Conservation (phyloP, 805 yeast species). For the Lachancea dasiensis region DNA sequence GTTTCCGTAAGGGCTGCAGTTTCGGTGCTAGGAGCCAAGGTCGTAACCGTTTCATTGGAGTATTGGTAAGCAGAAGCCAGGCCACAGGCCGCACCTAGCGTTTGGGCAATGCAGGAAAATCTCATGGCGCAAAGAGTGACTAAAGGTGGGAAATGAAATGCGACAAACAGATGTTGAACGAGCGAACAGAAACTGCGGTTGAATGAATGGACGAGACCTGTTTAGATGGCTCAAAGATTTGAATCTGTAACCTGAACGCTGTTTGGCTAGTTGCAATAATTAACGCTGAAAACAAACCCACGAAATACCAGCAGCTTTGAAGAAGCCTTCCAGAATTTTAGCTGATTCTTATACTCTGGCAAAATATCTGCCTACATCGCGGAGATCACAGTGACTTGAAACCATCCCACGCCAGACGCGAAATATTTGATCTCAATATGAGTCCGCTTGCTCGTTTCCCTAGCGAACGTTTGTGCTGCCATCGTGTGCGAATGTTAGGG, state of each 20-base stretch:
- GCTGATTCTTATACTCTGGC: constrained; percentile 1
- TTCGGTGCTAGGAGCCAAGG: constrained; percentile 19
- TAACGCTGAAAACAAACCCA: neutral
- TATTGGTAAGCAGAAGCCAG: constrained; percentile 5
- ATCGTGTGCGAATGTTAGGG: neutral
- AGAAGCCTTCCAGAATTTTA: constrained; percentile 1
- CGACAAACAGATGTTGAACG: neutral
- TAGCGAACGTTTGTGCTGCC: neutral
- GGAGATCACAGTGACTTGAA: neutral
- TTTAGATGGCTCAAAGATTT: constrained; percentile 14
- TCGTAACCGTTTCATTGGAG: constrained; percentile 9
- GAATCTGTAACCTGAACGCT: constrained; percentile 1
- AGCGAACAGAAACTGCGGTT: neutral
- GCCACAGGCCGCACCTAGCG: constrained; percentile 10
- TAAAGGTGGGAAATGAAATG: neutral
- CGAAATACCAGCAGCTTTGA: neutral
- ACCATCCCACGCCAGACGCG: too few species aligned
- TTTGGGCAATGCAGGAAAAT: constrained; percentile 11
- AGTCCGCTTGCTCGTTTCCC: too few species aligned
- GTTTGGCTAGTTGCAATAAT: neutral
- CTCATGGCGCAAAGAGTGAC: constrained; percentile 4
- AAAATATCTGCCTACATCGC: neutral
- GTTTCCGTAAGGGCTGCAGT: constrained; percentile 24
- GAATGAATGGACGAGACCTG: constrained; percentile 26
- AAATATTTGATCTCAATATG: neutral